Conservation (phyloP, 371 early-diverging fungal species). For the Vairimorpha necatrix region DNA sequence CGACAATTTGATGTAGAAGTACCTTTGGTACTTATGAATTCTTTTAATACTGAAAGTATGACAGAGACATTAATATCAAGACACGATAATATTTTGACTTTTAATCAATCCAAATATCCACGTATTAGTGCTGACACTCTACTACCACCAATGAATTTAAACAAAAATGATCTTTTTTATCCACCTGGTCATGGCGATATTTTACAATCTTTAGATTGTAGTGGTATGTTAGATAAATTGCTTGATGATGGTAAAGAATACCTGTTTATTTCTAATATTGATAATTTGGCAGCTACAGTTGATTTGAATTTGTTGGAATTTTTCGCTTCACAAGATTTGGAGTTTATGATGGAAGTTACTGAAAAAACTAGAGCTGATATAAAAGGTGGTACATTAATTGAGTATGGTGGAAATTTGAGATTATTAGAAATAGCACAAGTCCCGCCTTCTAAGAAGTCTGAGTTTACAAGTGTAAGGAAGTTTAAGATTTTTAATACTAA, state of each 20-base stretch:
- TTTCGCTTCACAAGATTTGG: conserved; percentile 76
- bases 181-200: conserved; percentile 99
- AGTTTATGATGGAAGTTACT: conserved; percentile 97
- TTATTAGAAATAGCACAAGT: conserved; percentile 98
- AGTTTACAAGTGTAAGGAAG: conserved; percentile 96
- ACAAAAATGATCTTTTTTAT: conserved; percentile 68
- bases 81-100: conserved; percentile 83
- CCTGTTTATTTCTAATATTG: conserved; percentile 96
- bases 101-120: conserved; percentile 91
- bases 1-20: conserved; percentile 76
- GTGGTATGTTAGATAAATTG: conserved; percentile 86
- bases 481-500: conserved; percentile 99
- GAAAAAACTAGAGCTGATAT: conserved; percentile 98
- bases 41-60: conserved; percentile 94
- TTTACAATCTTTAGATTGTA: conserved; percentile 83
- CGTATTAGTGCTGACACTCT: conserved; percentile 85
- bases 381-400: conserved; percentile 97
- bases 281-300: conserved; percentile 95
- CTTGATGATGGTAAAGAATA: conserved; percentile 92
- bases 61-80: conserved; percentile 89
- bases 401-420: conserved; percentile 84
- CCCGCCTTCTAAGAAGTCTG: conserved; percentile 81
- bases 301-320: conserved; percentile 83
- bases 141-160: conserved; percentile 70
- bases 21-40: conserved; percentile 97